A percentile compares a stretch with the other conserved stretches of the same genome.
phyloP scores from a whole-genome alignment of 306 rosid genomes.

The Delonix regia region DNA sequence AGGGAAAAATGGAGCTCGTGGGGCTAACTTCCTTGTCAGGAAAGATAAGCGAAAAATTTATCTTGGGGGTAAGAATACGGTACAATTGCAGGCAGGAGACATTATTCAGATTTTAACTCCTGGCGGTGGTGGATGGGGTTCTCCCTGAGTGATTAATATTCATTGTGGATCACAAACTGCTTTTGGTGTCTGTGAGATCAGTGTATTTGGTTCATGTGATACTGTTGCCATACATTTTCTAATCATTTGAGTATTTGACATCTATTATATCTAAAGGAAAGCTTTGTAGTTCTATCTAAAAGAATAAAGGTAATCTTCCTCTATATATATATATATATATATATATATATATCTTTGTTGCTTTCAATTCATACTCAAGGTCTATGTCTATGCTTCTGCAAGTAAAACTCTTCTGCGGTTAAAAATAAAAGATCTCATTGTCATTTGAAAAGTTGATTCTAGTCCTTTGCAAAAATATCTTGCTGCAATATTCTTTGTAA shows the following conservation, averaged over 20 bases:
- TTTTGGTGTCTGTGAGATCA: not conserved
- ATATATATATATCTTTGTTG: too few species aligned
- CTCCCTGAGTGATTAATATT: slow-evolving; percentile 23
- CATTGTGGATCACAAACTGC: not conserved
- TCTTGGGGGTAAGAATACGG: slow-evolving; percentile 85
- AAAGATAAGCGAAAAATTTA: slow-evolving; percentile 65
- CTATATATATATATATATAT: too few species aligned
- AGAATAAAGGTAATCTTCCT: not conserved
- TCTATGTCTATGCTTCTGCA: too few species aligned
- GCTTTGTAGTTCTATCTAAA: not conserved
- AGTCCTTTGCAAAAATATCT: too few species aligned
- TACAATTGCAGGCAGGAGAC: slow-evolving; percentile 75
- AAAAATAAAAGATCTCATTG: too few species aligned
- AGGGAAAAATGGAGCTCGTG: slow-evolving; percentile 75
- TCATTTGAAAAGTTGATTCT: too few species aligned
- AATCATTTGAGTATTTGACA: not conserved
- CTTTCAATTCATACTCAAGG: too few species aligned
- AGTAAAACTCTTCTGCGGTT: too few species aligned
- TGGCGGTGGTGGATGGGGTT: slow-evolving; percentile 96
- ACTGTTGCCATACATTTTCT: not conserved
- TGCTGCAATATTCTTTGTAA: too few species aligned
- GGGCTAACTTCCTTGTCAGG: slow-evolving; percentile 72
- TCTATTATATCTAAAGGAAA: not conserved
- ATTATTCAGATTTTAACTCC: slow-evolving; percentile 83
- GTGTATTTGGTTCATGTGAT: not conserved